A percentile compares a stretch with the other conserved stretches of the same genome.
phyloP scores from a whole-genome alignment of 2,329 filamentous ascomycete genomes.

The Colletotrichum spaethianum region DNA sequence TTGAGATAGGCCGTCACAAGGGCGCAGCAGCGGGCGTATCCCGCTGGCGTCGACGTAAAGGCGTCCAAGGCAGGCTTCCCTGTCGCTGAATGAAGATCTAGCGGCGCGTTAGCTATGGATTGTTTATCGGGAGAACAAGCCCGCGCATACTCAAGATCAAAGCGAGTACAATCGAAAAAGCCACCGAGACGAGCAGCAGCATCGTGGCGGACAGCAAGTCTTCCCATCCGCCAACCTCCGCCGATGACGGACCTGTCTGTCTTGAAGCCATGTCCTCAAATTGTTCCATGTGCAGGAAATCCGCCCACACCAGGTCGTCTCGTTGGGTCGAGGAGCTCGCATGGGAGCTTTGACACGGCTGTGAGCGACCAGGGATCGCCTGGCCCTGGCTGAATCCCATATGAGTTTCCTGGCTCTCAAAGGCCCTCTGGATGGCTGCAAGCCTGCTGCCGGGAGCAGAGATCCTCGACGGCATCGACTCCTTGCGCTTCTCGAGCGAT shows the following conservation, averaged over 20 bases:
- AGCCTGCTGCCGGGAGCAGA: slow-evolving; percentile 29
- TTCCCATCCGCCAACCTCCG: slow-evolving; percentile 19
- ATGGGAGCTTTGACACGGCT: neutral
- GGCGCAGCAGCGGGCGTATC: slow-evolving; percentile 22
- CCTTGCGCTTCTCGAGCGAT: slow-evolving; percentile 28
- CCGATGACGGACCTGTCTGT: neutral
- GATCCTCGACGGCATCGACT: neutral
- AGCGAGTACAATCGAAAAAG: slow-evolving; percentile 37
- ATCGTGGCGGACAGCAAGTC: slow-evolving; percentile 39
- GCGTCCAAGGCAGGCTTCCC: neutral
- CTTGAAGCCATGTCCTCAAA: slow-evolving; percentile 17
- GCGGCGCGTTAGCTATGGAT: neutral
- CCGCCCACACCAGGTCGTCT: slow-evolving; percentile 25
- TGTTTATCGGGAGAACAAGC: neutral
- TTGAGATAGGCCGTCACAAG: slow-evolving; percentile 30
- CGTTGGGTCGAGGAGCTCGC: neutral
- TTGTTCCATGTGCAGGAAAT: slow-evolving; percentile 35
- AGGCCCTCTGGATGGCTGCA: slow-evolving; percentile 31
- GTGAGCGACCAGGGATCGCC: slow-evolving; percentile 21
- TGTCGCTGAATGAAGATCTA: slow-evolving; percentile 19
- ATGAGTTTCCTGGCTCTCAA: slow-evolving; percentile 20
- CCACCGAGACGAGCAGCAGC: slow-evolving; percentile 41
- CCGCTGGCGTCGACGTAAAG: slow-evolving; percentile 4
- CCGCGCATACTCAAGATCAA: slow-evolving; percentile 31
- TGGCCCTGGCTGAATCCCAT: slow-evolving; percentile 1